Evolutionary conservation across 768 basidiomycete species (phyloP), one percentile per base, ranked within the genome.

Genomic region (Chlorophyllum brunneum): DNA sequence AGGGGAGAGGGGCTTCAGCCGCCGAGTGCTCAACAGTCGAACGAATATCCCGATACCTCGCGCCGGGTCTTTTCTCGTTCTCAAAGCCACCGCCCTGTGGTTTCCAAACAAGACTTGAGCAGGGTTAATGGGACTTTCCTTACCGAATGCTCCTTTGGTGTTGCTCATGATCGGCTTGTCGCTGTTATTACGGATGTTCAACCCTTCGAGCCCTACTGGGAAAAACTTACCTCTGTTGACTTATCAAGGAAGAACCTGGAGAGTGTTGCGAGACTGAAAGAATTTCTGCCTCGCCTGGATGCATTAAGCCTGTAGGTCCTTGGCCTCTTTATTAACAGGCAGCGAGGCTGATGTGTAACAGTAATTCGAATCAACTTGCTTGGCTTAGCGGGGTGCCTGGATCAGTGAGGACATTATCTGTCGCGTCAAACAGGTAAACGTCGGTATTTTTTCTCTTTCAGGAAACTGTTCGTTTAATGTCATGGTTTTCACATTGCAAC

Each of bases 151-250:
- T 98, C 95, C 36, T 99, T 99, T 64, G 92, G 82, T 13, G 85
- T 98, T 38, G 81, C 93, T n/a, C 91, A 92, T 61, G 95, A 98
- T 64, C 80, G 82, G 39, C 80, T 99, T 4, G 87, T 98, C 1
- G 82, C 90, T 65, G 84, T 91, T 60, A 92, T 99, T 63, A 98
- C 95, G 37, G 94, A 98, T 61, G 83, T 94, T 10, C 87, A 94
- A 63, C 93, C 95, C 16, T 97, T 90, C 67, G 92, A 94, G 63
- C 93, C 95, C 20, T 78, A 91, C 63, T 99, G 97, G 97, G 95
- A 98, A 60, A 74, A 79, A 34, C 69, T 99, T 54, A 73, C 61
- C 51, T 67, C 71, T 22, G 84, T 99, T 58, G 86, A 98, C 63
- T 71, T 99, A 52, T 82, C 81, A 23, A 68, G 73, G 29, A 86